Evolutionary conservation across 352 stramenopile species (phyloP), one percentile per base, ranked within the genome.

Genomic region (Globisporangium recalcitrans): DNA sequence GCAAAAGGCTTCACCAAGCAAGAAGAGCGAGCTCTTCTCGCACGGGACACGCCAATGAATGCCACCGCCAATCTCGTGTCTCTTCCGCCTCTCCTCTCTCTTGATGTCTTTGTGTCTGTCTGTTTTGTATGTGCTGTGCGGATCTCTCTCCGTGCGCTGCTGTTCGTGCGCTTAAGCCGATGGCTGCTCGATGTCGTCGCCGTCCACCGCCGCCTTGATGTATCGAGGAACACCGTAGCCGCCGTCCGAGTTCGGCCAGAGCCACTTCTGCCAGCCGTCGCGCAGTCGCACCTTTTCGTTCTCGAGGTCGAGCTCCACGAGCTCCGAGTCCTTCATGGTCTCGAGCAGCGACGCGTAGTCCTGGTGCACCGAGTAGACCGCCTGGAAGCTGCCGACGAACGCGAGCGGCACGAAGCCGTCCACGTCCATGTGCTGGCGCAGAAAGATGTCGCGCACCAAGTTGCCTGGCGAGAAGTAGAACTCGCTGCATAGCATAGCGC

Each of bases 271-370:
- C 89, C 89, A 97, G 59, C 77, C 86, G 21, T 92, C 63, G 46
- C 84, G 85, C 64, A 95, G 72, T 52, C 89, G 85, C 44, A 97
- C 90, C 72, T 92, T 97, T 67, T 96, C 89, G 72, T 97, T 97
- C 67, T 78, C 70, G 31, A 87, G 80, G 68, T 97, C 89, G 40
- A 96, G 65, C 69, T 97, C 82, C 3, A 95, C 58, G 4, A 67
- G 68, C 48, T 84, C 68, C 26, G 82, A 93, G 13, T 71, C 26
- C 61, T 90, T 83, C 63, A 96, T 79, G 51, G 80, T 72, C 10
- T 85, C 80, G 42, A 93, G 63, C 21, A 97, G 74, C 58, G 88
- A 88, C 58, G 74, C 54, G 64, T 95, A 93, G 73, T 95, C 85
- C 68, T 92, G 82, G 69, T 94, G 87, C 60, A 90, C 76, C 19